phyloP scores from a whole-genome alignment of 305 asterid genomes.

The Solanum chacoense region DNA sequence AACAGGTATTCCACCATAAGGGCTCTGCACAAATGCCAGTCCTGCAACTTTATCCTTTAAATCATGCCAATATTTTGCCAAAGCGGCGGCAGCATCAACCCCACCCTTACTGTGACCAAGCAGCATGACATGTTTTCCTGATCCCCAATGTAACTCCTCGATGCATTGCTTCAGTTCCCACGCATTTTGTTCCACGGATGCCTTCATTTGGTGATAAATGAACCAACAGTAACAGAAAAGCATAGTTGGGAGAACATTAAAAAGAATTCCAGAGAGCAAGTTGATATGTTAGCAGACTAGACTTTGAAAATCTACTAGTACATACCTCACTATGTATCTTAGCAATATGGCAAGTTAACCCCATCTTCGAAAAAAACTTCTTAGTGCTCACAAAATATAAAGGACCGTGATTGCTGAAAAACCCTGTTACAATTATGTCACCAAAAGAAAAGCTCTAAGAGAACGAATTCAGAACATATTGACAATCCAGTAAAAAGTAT shows the following conservation, averaged over 20 bases:
- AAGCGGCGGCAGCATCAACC: conserved; percentile 94
- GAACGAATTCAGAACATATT: not conserved
- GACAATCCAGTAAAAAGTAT: not conserved
- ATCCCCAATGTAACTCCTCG: conserved; percentile 96
- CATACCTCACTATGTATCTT: conserved; percentile 88
- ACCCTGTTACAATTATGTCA: conserved; percentile 35
- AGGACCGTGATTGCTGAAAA: conserved; percentile 88
- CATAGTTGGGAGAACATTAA: conserved; percentile 1
- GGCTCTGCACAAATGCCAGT: conserved; percentile 83
- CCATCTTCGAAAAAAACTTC: conserved; percentile 83
- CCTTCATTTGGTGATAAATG: conserved; percentile 25
- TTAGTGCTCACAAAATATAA: conserved; percentile 74
- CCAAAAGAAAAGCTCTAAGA: conserved; percentile 6
- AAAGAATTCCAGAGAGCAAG: not conserved
- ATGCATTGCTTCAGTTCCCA: conserved; percentile 83
- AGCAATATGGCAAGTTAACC: conserved; percentile 89
- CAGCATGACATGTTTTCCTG: conserved; percentile 80
- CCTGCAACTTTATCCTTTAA: conserved; percentile 82
- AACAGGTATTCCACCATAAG: conserved; percentile 83
- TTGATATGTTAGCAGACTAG: not conserved
- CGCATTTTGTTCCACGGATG: conserved; percentile 87
- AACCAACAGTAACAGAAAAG: not conserved
- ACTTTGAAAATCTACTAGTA: not conserved
- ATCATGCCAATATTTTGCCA: conserved; percentile 63
- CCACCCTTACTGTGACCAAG: conserved; percentile 99